Evolutionary conservation across 1,284 basidiomycete species (phyloP), one percentile per base, ranked within the genome.

Genomic region (Cryptococcus sp.): DNA sequence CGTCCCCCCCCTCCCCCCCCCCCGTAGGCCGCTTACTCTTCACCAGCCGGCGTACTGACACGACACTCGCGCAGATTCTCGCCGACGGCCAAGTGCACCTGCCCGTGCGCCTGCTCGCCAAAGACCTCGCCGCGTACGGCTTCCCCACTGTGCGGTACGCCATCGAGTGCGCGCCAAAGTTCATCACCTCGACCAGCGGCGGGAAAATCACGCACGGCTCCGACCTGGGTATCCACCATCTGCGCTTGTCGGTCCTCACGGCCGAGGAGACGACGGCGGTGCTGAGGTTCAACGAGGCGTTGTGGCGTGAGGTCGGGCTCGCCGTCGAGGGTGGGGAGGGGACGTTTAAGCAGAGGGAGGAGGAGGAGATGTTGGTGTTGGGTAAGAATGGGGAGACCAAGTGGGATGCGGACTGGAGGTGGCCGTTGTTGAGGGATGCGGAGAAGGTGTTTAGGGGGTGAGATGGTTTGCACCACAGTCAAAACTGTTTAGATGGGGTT

Each of bases 121-220:
- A 83, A 58, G 87, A 89, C 66, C 74, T 88, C 62, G 70, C 79
- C 13, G 68, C 75, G 5, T 78, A 78, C 4, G 81, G 78, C 0
- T 86, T 85, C 68, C 86, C 87, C 0, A 80, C 86, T 0, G 70
- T 87, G 56, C 78, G 87, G 55, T 89, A 89, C 66, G 78, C 81
- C 59, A 84, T 90, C 52, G 78, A 82, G 42, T 87, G 50, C 21
- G 66, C 67, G 0, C 44, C 64, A 39, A 18, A 38, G 12, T n/a
- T 37, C 33, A 15, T 28, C 15, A 33, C 28, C 9, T 35, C 59
- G 54, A 79, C 83, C 15, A 75, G 80, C 2, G 70, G 80, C 61
- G 87, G 86, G 0, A 83, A 83, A 52, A 84, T 88, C 5, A 86
- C 86, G 0, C 87, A 89, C 65, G 85, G 78, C 2, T 82, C 82